phyloP scores from a whole-genome alignment of 176 grass and related monocot genomes.

The Otatea glauca region DNA sequence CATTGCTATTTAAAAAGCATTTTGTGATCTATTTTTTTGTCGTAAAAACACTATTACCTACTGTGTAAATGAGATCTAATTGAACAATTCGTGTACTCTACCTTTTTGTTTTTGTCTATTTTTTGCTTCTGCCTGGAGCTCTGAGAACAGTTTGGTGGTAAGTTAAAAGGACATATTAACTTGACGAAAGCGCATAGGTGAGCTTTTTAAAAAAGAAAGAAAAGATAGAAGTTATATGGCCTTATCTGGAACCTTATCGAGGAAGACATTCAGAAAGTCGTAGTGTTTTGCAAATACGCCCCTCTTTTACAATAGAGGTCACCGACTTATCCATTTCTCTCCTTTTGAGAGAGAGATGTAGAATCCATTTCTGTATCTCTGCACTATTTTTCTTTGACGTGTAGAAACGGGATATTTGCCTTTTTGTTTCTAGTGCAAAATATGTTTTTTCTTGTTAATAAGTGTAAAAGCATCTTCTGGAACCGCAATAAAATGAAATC shows the following conservation, averaged over 20 bases:
- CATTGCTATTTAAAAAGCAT: background rate
- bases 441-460: background rate
- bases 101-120: background rate
- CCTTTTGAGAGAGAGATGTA: background rate
- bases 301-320: background rate
- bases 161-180: conserved; percentile 19
- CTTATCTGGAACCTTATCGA: conserved; percentile 48
- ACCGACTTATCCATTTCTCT: conserved; percentile 26
- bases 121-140: background rate
- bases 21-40: background rate
- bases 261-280: conserved; percentile 48
- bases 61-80: background rate
- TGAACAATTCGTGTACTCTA: background rate
- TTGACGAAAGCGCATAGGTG: conserved; percentile 10
- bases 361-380: background rate
- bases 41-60: background rate
- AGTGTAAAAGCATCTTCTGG: background rate
- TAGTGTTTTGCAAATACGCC: conserved; percentile 4
- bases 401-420: background rate
- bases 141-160: background rate
- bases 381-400: background rate
- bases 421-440: conserved; percentile 8
- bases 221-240: conserved; percentile 22
- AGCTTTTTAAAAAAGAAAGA: conserved; percentile 26
- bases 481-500: background rate